Conservation (phyloP, 176 grass and related monocot genomes). For the Musa troglodytarum region DNA sequence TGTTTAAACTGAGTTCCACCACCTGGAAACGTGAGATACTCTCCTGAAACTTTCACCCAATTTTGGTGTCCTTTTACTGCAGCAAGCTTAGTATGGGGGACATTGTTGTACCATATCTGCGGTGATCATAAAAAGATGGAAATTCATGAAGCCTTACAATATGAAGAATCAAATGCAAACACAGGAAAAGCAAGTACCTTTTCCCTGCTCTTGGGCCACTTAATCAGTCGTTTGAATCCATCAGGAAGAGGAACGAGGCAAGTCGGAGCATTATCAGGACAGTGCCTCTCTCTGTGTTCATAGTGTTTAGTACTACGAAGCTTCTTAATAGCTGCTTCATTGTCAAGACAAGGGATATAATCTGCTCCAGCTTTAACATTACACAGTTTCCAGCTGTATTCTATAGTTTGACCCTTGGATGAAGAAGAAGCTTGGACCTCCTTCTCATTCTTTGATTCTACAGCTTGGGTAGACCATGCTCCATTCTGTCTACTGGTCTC, state of each 20-base stretch:
- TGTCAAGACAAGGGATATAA: conserved; percentile 92
- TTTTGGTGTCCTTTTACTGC: conserved; percentile 82
- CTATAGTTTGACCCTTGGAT: neutral
- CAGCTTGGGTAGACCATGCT: conserved; percentile 46
- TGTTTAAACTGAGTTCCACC: conserved; percentile 86
- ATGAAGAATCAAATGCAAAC: neutral
- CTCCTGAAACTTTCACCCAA: conserved; percentile 72
- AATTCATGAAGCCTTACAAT: neutral
- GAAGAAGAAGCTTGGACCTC: conserved; percentile 20
- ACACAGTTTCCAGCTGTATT: conserved; percentile 55
- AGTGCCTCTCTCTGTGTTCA: conserved; percentile 78
- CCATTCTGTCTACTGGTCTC: conserved; percentile 30
- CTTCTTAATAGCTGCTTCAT: conserved; percentile 49
- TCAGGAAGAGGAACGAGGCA: conserved; percentile 62
- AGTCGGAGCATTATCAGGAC: conserved; percentile 36
- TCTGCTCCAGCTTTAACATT: conserved; percentile 39
- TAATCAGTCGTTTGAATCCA: conserved; percentile 43
- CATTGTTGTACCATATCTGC: conserved; percentile 81
- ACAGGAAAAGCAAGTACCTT: conserved; percentile 30
- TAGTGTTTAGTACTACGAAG: conserved; percentile 75
- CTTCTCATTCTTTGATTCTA: conserved; percentile 42
- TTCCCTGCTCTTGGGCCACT: conserved; percentile 70
- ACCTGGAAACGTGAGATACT: conserved; percentile 60
- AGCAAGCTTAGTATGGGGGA: conserved; percentile 70
- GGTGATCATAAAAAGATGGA: neutral